Percentiles rank a stretch among this genome's conserved stretches.
Evolutionary conservation across 306 rosid genomes (phyloP).

Genomic region (Purshia tridentata): DNA sequence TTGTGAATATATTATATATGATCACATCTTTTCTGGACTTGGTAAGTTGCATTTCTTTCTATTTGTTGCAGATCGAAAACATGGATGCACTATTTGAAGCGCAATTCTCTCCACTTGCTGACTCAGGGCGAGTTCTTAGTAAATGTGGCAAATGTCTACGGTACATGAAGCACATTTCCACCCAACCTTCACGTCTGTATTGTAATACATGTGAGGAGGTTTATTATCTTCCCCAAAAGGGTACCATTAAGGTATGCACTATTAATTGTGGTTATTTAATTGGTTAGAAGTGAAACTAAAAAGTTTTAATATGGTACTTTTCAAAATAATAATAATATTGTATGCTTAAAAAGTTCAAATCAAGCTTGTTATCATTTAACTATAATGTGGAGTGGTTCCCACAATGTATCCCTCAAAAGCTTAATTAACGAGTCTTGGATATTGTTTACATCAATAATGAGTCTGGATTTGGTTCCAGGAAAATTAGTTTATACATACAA

Average conservation of each 20-base stretch:
- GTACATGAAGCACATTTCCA: conserved; percentile 84
- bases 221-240: conserved; percentile 89
- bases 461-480: background rate
- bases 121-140: conserved; percentile 76
- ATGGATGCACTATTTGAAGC: conserved; percentile 98
- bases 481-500: background rate
- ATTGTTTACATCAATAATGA: background rate
- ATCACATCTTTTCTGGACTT: background rate
- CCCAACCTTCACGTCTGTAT: conserved; percentile 82
- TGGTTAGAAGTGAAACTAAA: background rate
- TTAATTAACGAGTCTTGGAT: background rate
- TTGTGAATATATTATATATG: background rate
- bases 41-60: conserved; percentile 8
- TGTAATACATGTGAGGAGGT: conserved; percentile 90
- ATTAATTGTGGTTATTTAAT: background rate
- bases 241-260: conserved; percentile 70
- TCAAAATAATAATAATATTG: background rate
- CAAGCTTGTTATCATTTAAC: background rate
- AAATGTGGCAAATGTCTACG: conserved; percentile 96
- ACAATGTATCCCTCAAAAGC: too few relatives aligned
- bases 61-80: conserved; percentile 73
- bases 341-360: background rate
- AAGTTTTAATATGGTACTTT: background rate
- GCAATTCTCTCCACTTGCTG: conserved; percentile 82
- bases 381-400: too few relatives aligned